phyloP scores from a whole-genome alignment of 306 rosid genomes.

The Prunus armeniaca region DNA sequence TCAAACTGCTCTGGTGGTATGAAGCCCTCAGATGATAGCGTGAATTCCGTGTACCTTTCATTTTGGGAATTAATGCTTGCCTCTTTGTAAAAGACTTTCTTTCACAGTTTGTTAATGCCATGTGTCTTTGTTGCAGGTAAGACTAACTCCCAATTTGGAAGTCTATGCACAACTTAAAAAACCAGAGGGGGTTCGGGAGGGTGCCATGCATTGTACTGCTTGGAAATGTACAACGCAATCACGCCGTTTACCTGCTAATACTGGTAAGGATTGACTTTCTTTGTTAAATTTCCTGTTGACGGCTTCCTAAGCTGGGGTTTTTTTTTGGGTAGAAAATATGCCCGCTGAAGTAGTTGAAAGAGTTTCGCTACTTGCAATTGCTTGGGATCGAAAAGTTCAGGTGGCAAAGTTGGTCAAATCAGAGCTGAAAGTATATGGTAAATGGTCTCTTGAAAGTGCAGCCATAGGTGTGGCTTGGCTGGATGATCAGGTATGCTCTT shows the following conservation, averaged over 20 bases:
- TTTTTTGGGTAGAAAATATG: conserved; percentile 49
- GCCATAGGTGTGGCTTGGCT: conserved; percentile 93
- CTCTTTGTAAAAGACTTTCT: conserved; percentile 16
- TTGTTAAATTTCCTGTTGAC: conserved; percentile 24
- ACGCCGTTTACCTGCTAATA: conserved; percentile 41
- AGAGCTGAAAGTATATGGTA: conserved; percentile 73
- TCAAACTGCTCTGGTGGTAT: conserved; percentile 95
- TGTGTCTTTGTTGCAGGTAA: conserved; percentile 51
- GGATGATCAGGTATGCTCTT: conserved; percentile 74
- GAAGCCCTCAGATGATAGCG: conserved; percentile 52
- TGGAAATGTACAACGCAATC: conserved; percentile 76
- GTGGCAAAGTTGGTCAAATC: conserved; percentile 89
- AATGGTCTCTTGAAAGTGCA: conserved; percentile 88
- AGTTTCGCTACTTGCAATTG: conserved; percentile 91
- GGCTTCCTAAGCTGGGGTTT: not conserved
- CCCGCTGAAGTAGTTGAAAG: conserved; percentile 61
- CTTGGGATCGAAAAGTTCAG: conserved; percentile 93
- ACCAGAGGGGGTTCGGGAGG: conserved; percentile 93
- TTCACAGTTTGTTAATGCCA: conserved; percentile 23
- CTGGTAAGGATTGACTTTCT: conserved; percentile 47
- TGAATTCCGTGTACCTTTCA: conserved; percentile 34
- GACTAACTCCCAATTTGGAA: conserved; percentile 69
- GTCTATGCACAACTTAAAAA: conserved; percentile 72
- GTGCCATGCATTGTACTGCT: conserved; percentile 94
- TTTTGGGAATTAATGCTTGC: conserved; percentile 29